Conservation (phyloP, 129 eudicot genomes). For the Lactuca saligna region DNA sequence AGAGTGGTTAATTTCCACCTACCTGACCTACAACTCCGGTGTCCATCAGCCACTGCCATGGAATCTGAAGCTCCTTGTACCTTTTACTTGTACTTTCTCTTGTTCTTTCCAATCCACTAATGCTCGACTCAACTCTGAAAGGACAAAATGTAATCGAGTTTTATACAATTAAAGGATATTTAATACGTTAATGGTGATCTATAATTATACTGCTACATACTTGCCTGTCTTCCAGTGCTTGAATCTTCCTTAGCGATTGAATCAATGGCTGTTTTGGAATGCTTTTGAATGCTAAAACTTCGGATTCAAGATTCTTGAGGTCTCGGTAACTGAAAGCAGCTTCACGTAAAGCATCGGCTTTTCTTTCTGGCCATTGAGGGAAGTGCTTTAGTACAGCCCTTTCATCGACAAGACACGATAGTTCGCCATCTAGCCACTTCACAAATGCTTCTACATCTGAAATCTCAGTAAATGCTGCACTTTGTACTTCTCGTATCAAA, state of each 20-base stretch:
- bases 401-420: slow-evolving; percentile 76
- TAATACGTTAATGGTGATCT: neutral
- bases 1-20: slow-evolving; percentile 26
- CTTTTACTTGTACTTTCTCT: slow-evolving; percentile 71
- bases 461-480: slow-evolving; percentile 66
- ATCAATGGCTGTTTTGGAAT: slow-evolving; percentile 46
- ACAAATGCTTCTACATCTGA: slow-evolving; percentile 76
- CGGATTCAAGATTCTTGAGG: slow-evolving; percentile 61
- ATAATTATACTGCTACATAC: slow-evolving; percentile 29
- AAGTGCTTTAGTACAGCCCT: slow-evolving; percentile 85
- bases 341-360: slow-evolving; percentile 80
- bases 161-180: neutral
- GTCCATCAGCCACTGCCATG: slow-evolving; percentile 86
- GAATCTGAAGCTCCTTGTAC: slow-evolving; percentile 74
- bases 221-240: slow-evolving; percentile 79
- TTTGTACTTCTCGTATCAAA: slow-evolving; percentile 54
- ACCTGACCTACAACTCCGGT: slow-evolving; percentile 76
- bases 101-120: slow-evolving; percentile 56
- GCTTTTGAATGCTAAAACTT: slow-evolving; percentile 49
- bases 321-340: slow-evolving; percentile 81
- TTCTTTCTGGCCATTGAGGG: slow-evolving; percentile 74
- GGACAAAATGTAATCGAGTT: neutral
- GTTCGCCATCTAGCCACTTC: slow-evolving; percentile 84
- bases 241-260: slow-evolving; percentile 60
- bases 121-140: slow-evolving; percentile 63